Conservation (phyloP, 2,329 filamentous ascomycete genomes). For the Ophiocordyceps unilateralis region DNA sequence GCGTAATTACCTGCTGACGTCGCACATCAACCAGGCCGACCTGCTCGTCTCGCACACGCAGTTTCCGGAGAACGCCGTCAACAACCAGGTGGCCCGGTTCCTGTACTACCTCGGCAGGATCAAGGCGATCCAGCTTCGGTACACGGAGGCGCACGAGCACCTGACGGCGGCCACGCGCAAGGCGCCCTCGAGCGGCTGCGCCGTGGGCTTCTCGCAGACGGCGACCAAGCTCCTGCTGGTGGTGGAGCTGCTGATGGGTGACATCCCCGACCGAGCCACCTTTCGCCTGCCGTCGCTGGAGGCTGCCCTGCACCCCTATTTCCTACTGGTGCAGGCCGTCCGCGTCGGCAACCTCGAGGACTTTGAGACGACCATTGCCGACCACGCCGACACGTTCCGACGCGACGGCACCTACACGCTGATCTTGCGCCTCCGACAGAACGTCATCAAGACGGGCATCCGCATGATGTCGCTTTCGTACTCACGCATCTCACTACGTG, state of each 20-base stretch:
- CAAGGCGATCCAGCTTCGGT: slow-evolving; percentile 86
- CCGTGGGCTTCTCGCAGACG: slow-evolving; percentile 87
- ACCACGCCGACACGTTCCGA: slow-evolving; percentile 71
- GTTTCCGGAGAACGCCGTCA: slow-evolving; percentile 85
- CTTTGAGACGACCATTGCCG: slow-evolving; percentile 73
- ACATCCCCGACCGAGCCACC: slow-evolving; percentile 86
- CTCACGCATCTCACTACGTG: slow-evolving; percentile 87
- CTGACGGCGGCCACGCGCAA: slow-evolving; percentile 87
- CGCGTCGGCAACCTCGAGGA: slow-evolving; percentile 91
- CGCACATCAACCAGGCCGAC: slow-evolving; percentile 93
- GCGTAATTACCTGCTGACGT: slow-evolving; percentile 89
- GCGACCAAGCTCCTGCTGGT: slow-evolving; percentile 93
- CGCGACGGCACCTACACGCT: slow-evolving; percentile 90
- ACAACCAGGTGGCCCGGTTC: slow-evolving; percentile 96
- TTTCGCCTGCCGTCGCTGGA: slow-evolving; percentile 86
- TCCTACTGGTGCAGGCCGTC: slow-evolving; percentile 84
- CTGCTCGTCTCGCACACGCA: slow-evolving; percentile 89
- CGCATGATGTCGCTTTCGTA: slow-evolving; percentile 98
- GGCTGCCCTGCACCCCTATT: slow-evolving; percentile 77
- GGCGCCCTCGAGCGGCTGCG: slow-evolving; percentile 75
- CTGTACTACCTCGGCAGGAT: slow-evolving; percentile 95
- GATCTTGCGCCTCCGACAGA: slow-evolving; percentile 86
- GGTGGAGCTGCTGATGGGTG: slow-evolving; percentile 93
- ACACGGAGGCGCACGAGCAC: slow-evolving; percentile 93
- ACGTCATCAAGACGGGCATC: slow-evolving; percentile 98